Evolutionary conservation across 164 flowering plant genomes (phyloP).

Genomic region (Paratinospora sagittata): DNA sequence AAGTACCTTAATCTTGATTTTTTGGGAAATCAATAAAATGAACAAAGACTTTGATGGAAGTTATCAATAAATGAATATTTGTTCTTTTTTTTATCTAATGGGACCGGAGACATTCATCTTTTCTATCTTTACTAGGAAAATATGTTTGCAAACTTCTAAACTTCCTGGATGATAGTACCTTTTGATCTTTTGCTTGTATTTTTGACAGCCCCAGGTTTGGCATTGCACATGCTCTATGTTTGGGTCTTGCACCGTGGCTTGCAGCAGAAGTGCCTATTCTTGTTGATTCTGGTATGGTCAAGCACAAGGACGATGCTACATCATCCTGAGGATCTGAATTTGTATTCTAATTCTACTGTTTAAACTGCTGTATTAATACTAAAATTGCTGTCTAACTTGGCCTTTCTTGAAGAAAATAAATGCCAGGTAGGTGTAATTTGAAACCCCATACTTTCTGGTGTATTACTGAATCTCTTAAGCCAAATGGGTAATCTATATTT

Average conservation of each 20-base stretch:
- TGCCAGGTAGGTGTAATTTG: neutral
- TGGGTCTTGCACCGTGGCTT: constrained; percentile 99
- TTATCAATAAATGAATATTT: too few relatives aligned
- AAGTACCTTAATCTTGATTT: too few relatives aligned
- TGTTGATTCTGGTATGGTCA: constrained; percentile 94
- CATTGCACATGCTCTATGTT: constrained; percentile 93
- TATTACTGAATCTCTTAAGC: too few relatives aligned
- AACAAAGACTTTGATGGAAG: too few relatives aligned
- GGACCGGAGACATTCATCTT: too few relatives aligned
- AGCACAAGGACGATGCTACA: constrained; percentile 89
- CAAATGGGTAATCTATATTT: too few relatives aligned
- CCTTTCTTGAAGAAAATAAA: neutral
- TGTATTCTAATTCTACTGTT: neutral
- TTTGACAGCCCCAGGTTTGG: constrained; percentile 90
- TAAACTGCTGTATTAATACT: neutral
- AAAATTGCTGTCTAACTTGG: neutral
- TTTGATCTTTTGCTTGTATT: constrained; percentile 6
- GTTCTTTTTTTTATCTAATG: too few relatives aligned
- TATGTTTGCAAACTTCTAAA: neutral
- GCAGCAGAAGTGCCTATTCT: constrained; percentile 97
- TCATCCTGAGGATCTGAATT: constrained; percentile 47
- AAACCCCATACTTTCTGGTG: neutral
- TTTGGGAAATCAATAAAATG: too few relatives aligned
- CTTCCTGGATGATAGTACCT: neutral
- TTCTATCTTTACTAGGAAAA: neutral